Percentiles rank a stretch among this genome's conserved stretches.
Evolutionary conservation across 75 land plant species (phyloP).

Genomic region (Cryptomeria japonica): DNA sequence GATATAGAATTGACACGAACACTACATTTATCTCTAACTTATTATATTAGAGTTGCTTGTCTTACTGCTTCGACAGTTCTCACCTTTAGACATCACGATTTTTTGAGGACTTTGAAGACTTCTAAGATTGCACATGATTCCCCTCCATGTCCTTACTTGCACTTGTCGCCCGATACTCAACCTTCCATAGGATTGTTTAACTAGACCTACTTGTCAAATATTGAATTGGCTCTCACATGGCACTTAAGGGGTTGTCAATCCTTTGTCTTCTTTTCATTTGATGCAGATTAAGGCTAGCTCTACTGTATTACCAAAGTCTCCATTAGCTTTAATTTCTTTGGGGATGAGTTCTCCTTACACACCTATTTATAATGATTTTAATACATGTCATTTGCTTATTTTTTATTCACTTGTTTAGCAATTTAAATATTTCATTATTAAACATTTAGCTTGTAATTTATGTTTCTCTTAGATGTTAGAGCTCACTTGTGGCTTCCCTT

Average conservation of each 20-base stretch:
- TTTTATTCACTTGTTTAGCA: neutral
- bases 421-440: too few species aligned
- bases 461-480: neutral
- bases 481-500: neutral
- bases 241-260: neutral
- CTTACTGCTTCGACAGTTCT: too few species aligned
- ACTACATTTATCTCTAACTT: too few species aligned
- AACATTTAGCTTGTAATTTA: neutral
- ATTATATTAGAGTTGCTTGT: too few species aligned
- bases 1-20: too few species aligned
- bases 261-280: neutral
- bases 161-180: neutral
- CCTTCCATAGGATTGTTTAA: neutral
- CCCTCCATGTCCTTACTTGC: too few species aligned
- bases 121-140: too few species aligned
- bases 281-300: neutral
- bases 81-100: too few species aligned
- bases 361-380: neutral
- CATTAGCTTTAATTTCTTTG: neutral
- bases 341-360: neutral
- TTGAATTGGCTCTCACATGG: neutral
- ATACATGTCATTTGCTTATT: neutral
- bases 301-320: neutral
- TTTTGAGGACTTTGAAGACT: too few species aligned
- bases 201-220: neutral